phyloP scores from a whole-genome alignment of 768 basidiomycete species.

The Gloeophyllum trabeum region DNA sequence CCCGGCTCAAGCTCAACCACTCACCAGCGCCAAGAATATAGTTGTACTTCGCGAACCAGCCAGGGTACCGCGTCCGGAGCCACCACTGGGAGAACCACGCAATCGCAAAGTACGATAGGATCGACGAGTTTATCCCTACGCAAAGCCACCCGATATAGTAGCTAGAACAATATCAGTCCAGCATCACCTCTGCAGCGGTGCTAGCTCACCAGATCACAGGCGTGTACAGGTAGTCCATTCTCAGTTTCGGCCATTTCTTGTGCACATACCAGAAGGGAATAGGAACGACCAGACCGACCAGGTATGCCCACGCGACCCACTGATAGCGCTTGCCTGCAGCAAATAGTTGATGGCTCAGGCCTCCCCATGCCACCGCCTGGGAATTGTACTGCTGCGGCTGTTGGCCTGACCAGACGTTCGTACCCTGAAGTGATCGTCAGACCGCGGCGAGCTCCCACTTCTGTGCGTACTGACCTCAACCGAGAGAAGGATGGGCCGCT shows the following conservation, averaged over 20 bases:
- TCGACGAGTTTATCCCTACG: constrained; percentile 37
- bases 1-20: too few relatives aligned
- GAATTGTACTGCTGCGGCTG: constrained; percentile 40
- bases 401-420: constrained; percentile 42
- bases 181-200: background rate
- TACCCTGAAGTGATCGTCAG: constrained; percentile 32
- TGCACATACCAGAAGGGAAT: constrained; percentile 42
- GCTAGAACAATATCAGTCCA: too few relatives aligned
- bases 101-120: constrained; percentile 27
- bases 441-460: constrained; percentile 36
- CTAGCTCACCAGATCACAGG: constrained; percentile 27
- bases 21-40: constrained; percentile 24
- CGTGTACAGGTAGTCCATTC: constrained; percentile 35
- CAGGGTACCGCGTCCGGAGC: constrained; percentile 29
- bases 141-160: constrained; percentile 38
- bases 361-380: constrained; percentile 49
- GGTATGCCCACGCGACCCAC: constrained; percentile 35
- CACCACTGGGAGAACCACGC: constrained; percentile 37
- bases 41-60: constrained; percentile 30
- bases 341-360: constrained; percentile 35
- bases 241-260: constrained; percentile 30
- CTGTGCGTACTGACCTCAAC: constrained; percentile 22
- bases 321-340: constrained; percentile 34
- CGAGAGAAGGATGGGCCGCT: constrained; percentile 16
- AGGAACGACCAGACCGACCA: constrained; percentile 37